Base-by-base conservation (phyloP, 2,329 filamentous ascomycete species). In the Dactylellina haptotyla region DNA sequence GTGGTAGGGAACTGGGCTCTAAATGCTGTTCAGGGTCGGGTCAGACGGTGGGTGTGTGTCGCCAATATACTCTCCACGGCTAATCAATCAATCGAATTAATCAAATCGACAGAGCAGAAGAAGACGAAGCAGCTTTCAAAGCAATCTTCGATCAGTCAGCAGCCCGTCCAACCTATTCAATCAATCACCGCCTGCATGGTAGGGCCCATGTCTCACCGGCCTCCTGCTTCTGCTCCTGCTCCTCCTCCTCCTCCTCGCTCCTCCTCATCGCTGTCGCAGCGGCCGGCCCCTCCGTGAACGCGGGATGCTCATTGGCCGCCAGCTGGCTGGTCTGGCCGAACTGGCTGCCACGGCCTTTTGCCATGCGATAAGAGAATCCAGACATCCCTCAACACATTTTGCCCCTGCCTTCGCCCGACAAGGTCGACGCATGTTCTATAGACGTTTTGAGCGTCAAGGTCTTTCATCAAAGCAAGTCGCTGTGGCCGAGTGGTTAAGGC, bases 401-500 rank as follows among this genome's bases (percentile, higher is more conserved):
- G 32, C 32, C 32, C 32, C 32, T 34, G 6, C 6, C 6, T 34
- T 6, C 6, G 14, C 14, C 32, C 14, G 6, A 34, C 6, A 34
- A 14, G 14, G 6, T 34, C 14, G 6, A 34, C 6, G 6, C 32
- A 6, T 14, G 6, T 34, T 34, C 6, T 34, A 14, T 34, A 34
- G 32, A 34, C 32, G 14, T 34, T 16, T 4, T 45, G 14, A 45
- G 20, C 39, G 20, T n/a, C 39, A n/a, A 12, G 20, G 8, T 16
- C 6, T 18, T 3, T 8, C 2, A 45, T 1, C 2, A n/a, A 45
- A n/a, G n/a, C 39, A 64, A 64, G 61, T 64, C 61, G 50, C 61
- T 64, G 46, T 64, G 61, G 61, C 61, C 61, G 61, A 64, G 61
- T 64, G 61, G 61, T 64, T 64, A 64, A 64, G 61, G 61, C 61